Evolutionary conservation across 345 rosid genomes (phyloP).

Genomic region (Boechera stricta): DNA sequence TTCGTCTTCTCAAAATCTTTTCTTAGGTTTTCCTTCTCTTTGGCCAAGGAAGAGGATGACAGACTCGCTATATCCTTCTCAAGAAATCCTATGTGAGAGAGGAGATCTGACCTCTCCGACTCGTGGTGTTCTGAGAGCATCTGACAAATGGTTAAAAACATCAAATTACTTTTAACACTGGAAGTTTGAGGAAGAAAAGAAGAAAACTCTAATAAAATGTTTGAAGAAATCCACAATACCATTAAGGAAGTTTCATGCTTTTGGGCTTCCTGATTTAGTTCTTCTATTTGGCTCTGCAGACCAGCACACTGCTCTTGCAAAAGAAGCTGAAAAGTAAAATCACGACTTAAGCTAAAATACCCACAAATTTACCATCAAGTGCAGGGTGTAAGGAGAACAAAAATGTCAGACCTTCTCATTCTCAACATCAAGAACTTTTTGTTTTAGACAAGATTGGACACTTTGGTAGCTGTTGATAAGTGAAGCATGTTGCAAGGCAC

Average conservation of each 20-base stretch:
- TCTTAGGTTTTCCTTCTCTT: conserved; percentile 78
- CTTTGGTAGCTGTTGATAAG: conserved; percentile 51
- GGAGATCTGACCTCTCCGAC: conserved; percentile 56
- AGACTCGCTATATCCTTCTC: conserved; percentile 69
- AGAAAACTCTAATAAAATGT: neutral
- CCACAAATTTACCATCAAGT: conserved; percentile 16
- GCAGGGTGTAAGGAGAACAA: conserved; percentile 10
- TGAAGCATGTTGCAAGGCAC: conserved; percentile 55
- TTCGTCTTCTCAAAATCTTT: conserved; percentile 88
- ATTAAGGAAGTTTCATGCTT: conserved; percentile 54
- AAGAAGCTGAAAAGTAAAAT: conserved; percentile 55
- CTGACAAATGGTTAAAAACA: conserved; percentile 49
- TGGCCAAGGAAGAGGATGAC: conserved; percentile 68
- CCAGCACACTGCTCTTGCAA: conserved; percentile 53
- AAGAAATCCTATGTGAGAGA: conserved; percentile 66
- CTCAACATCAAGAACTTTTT: conserved; percentile 60
- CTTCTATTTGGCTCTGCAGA: conserved; percentile 61
- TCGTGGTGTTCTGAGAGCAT: conserved; percentile 61
- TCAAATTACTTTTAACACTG: conserved; percentile 16
- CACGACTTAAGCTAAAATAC: neutral
- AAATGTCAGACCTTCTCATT: conserved; percentile 63
- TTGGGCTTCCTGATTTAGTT: conserved; percentile 52
- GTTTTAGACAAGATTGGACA: conserved; percentile 46
- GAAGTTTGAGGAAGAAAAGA: conserved; percentile 17
- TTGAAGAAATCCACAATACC: conserved; percentile 45